Percentiles rank a stretch among this genome's conserved stretches.
These are phyloP conservation scores for Hypoxylon fuscum DNA, from an alignment of 495 filamentous ascomycete genomes.

Conservation along the genomic window DNA sequence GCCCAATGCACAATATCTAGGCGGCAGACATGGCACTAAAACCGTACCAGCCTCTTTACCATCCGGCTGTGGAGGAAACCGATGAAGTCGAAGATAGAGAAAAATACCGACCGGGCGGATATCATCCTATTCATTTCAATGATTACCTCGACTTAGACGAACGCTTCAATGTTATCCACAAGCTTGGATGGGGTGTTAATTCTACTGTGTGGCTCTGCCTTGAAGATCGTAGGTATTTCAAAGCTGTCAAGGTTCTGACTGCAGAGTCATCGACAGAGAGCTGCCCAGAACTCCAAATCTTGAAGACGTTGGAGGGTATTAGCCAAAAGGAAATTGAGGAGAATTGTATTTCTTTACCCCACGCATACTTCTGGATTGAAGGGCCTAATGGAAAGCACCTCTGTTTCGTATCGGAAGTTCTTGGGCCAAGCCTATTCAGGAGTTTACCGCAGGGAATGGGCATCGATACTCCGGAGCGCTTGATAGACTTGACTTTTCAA, in stretches of 20 bases:
- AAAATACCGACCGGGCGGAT: conserved; percentile 44
- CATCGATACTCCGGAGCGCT: conserved; percentile 9
- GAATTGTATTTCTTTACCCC: conserved; percentile 23
- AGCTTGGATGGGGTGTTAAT: conserved; percentile 60
- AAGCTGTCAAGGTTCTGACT: conserved; percentile 33
- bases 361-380: conserved; percentile 47
- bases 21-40: too few species aligned
- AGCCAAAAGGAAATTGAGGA: conserved; percentile 1
- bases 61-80: neutral
- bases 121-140: conserved; percentile 60
- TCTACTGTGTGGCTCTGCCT: conserved; percentile 65
- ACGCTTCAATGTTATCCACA: conserved; percentile 59
- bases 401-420: conserved; percentile 41
- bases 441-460: conserved; percentile 6
- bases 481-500: conserved; percentile 13
- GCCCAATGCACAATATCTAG: too few species aligned
- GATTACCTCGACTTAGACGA: conserved; percentile 44
- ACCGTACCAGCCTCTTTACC: neutral
- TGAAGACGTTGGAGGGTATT: conserved; percentile 11
- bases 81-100: conserved; percentile 15
- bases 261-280: conserved; percentile 12
- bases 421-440: conserved; percentile 14
- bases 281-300: conserved; percentile 27
- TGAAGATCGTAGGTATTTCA: conserved; percentile 27
- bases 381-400: conserved; percentile 52